These are phyloP conservation scores for Plasmodium sp. DNA, from an alignment of 169 alveolate genomes.

Conservation along the genomic window DNA sequence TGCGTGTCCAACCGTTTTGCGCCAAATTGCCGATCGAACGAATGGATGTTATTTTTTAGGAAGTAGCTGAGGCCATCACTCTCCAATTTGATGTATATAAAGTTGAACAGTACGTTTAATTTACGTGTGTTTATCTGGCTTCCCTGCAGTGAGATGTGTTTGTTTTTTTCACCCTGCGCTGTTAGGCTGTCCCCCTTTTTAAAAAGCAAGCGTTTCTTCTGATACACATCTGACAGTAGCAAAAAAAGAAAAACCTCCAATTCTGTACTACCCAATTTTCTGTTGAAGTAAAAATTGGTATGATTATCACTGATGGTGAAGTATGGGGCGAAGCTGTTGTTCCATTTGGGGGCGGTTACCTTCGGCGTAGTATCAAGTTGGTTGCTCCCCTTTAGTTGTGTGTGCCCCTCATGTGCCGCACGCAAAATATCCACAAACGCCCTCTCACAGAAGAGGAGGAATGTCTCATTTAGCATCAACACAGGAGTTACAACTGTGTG, in stretches of 20 bases:
- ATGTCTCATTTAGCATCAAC: slow-evolving; percentile 1
- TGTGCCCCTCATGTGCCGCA: background rate
- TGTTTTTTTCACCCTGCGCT: background rate
- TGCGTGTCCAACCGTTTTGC: background rate
- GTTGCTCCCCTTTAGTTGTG: background rate
- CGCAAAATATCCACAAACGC: background rate
- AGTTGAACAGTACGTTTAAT: background rate
- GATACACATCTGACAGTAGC: slow-evolving; percentile 13
- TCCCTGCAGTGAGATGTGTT: too few relatives aligned
- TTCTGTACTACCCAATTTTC: background rate
- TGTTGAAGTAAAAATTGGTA: background rate
- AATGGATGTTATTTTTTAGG: background rate
- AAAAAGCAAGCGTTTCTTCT: background rate
- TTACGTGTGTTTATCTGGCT: background rate
- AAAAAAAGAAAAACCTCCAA: slow-evolving; percentile 8
- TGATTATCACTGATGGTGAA: background rate
- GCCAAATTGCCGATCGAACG: background rate
- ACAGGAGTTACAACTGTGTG: slow-evolving; percentile 40
- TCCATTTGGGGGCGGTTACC: background rate
- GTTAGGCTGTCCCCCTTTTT: background rate
- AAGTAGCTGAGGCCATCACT: slow-evolving; percentile 27
- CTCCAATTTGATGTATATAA: background rate
- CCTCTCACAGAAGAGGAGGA: slow-evolving; percentile 13
- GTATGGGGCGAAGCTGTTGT: background rate
- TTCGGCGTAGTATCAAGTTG: background rate